Evolutionary conservation across 768 basidiomycete genomes (phyloP).

Genomic region (Roridomyces roridus): DNA sequence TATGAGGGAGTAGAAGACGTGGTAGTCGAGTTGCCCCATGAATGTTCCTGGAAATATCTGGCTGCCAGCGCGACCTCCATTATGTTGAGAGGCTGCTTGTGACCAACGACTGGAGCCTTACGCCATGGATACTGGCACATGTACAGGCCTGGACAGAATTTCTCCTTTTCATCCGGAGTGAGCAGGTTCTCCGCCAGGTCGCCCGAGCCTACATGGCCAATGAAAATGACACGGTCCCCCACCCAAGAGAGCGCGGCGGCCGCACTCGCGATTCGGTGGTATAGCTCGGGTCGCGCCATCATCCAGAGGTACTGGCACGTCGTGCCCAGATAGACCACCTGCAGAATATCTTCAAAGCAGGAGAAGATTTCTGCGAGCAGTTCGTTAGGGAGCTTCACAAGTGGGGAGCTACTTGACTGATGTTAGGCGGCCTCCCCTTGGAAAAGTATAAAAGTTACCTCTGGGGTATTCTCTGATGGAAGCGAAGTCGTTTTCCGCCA

Average conservation of each 20-base stretch:
- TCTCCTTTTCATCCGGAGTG: not conserved
- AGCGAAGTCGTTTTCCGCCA: too few species aligned
- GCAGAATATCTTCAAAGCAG: not conserved
- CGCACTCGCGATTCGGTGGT: not conserved
- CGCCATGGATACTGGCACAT: too few species aligned
- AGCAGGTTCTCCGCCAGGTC: not conserved
- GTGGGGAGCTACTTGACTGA: not conserved
- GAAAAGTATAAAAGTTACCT: too few species aligned
- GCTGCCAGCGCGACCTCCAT: too few species aligned
- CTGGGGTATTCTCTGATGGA: not conserved
- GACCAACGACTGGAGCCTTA: too few species aligned
- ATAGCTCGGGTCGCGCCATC: not conserved
- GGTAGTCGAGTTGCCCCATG: too few species aligned
- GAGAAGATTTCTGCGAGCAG: not conserved
- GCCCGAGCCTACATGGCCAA: slow-evolving; percentile 16
- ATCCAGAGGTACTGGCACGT: slow-evolving; percentile 6
- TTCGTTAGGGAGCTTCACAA: not conserved
- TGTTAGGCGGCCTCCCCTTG: not conserved
- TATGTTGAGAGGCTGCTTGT: too few species aligned
- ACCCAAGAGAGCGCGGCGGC: slow-evolving; percentile 17
- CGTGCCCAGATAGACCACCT: not conserved
- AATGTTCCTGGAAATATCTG: too few species aligned
- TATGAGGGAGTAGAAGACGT: not conserved
- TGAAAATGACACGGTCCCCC: slow-evolving; percentile 28
- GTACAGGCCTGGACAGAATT: not conserved